Evolutionary conservation across 2,329 filamentous ascomycete species (phyloP).

Genomic region (Colletotrichum eleusines): DNA sequence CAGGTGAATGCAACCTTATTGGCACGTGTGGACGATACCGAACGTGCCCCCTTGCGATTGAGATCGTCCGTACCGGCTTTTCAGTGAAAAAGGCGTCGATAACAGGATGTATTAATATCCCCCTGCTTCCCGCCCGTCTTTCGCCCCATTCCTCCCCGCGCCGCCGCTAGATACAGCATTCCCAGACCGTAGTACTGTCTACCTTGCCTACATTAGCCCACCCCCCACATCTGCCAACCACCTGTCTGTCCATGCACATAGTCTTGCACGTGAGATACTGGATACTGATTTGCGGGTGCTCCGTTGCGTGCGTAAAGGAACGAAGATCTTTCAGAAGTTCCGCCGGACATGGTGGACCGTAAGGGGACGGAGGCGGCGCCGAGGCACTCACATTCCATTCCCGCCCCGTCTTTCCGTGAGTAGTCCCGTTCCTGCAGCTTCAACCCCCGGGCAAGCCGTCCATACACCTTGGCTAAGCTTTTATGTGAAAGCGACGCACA

Average conservation of each 20-base stretch:
- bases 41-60: slow-evolving; percentile 8
- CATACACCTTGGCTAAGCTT: slow-evolving; percentile 6
- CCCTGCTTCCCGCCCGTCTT: slow-evolving; percentile 10
- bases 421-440: slow-evolving; percentile 46
- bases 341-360: slow-evolving; percentile 40
- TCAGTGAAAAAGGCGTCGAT: slow-evolving; percentile 25
- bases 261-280: slow-evolving; percentile 8
- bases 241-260: slow-evolving; percentile 1
- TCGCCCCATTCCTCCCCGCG: neutral
- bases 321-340: slow-evolving; percentile 14
- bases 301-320: slow-evolving; percentile 16
- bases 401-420: slow-evolving; percentile 67
- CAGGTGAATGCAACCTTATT: slow-evolving; percentile 39
- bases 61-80: slow-evolving; percentile 26
- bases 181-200: slow-evolving; percentile 1
- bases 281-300: slow-evolving; percentile 7
- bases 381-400: slow-evolving; percentile 50
- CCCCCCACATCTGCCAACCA: neutral
- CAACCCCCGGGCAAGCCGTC: neutral
- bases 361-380: slow-evolving; percentile 37
- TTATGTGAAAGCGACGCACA: slow-evolving; percentile 68
- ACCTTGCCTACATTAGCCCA: slow-evolving; percentile 2
- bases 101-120: slow-evolving; percentile 32
- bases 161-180: slow-evolving; percentile 14
- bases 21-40: slow-evolving; percentile 28